Percentiles rank a stretch among this genome's conserved stretches.
phyloP scores from a whole-genome alignment of 805 yeast genomes.

The Zygoascus flipseniorum region DNA sequence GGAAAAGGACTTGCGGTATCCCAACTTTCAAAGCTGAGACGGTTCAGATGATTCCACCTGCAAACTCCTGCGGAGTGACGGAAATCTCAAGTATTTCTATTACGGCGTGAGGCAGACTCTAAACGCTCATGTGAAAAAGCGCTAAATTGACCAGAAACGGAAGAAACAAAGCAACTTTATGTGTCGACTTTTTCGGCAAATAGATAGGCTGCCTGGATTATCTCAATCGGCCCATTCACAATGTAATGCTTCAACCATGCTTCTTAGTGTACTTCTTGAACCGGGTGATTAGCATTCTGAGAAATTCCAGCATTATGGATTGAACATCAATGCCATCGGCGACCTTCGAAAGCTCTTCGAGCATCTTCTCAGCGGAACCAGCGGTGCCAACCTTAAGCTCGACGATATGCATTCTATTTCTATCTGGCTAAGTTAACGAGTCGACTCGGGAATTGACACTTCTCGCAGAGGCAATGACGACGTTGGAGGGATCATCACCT shows the following conservation, averaged over 20 bases:
- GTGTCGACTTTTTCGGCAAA: conserved; percentile 18
- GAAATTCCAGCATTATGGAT: conserved; percentile 24
- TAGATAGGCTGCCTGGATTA: conserved; percentile 18
- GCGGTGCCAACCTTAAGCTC: conserved; percentile 18
- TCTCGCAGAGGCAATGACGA: conserved; percentile 20
- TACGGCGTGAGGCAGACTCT: too few relatives aligned
- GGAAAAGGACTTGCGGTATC: too few relatives aligned
- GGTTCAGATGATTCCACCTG: too few relatives aligned
- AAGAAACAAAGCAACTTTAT: conserved; percentile 25
- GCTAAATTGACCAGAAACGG: conserved; percentile 22
- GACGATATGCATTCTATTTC: conserved; percentile 18
- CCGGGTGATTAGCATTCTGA: conserved; percentile 1
- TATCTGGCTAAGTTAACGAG: conserved; percentile 6
- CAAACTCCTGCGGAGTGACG: too few relatives aligned
- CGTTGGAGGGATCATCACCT: conserved; percentile 14
- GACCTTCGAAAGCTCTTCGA: conserved; percentile 9
- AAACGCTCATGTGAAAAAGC: too few relatives aligned
- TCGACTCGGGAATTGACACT: conserved; percentile 8
- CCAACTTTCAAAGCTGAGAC: too few relatives aligned
- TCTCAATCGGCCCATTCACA: conserved; percentile 23
- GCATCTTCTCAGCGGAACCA: conserved; percentile 16
- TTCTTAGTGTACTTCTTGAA: background rate
- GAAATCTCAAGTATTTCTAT: too few relatives aligned
- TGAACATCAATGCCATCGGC: conserved; percentile 22
- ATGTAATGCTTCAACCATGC: conserved; percentile 13